A percentile compares a stretch with the other conserved stretches of the same genome.
phyloP scores from a whole-genome alignment of 495 filamentous ascomycete species.

The Talaromyces adpressus region DNA sequence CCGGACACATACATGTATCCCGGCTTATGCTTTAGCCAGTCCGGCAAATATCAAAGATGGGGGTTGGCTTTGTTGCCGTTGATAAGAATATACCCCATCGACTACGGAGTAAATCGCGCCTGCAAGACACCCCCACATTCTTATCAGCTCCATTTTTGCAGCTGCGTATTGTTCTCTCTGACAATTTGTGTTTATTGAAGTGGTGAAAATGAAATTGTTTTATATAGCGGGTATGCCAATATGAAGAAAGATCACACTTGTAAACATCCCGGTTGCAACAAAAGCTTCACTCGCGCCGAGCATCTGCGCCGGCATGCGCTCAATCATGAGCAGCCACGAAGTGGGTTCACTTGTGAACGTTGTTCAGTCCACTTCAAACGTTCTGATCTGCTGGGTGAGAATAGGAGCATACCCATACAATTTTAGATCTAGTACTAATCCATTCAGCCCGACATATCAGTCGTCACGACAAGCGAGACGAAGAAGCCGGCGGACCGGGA shows the following conservation, averaged over 20 bases:
- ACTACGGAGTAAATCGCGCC: neutral
- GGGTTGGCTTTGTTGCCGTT: neutral
- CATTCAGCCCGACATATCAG: constrained; percentile 49
- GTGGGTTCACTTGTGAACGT: constrained; percentile 47
- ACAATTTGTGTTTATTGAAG: neutral
- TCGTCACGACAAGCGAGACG: constrained; percentile 53
- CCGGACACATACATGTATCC: neutral
- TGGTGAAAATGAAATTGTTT: neutral
- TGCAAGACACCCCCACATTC: neutral
- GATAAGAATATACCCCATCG: neutral
- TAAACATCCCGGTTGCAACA: constrained; percentile 38
- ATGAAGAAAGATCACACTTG: constrained; percentile 34
- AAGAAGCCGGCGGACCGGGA: constrained; percentile 52
- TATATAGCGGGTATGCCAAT: neutral
- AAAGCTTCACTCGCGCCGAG: constrained; percentile 52
- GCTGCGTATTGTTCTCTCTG: neutral
- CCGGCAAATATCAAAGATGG: neutral
- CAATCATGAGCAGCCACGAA: constrained; percentile 41
- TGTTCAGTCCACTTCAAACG: constrained; percentile 53
- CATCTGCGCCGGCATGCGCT: constrained; percentile 53
- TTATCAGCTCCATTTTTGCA: neutral
- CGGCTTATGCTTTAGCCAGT: neutral
- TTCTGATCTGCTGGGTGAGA: constrained; percentile 46
- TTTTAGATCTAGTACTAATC: constrained; percentile 9
- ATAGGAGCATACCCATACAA: neutral